phyloP scores from a whole-genome alignment of 306 rosid species.

The Biancaea sappan region DNA sequence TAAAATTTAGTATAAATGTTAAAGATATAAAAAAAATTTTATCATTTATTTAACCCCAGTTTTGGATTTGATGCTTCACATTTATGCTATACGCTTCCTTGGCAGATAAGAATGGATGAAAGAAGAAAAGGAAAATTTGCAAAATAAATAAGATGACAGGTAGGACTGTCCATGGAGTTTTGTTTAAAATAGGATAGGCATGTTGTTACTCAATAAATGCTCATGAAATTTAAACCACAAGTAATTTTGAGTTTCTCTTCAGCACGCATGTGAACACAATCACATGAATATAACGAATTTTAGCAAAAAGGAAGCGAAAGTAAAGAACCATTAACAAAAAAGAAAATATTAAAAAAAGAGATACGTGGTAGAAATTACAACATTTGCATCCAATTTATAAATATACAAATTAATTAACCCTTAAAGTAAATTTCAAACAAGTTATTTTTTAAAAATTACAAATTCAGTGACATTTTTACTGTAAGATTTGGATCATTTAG shows the following conservation, averaged over 20 bases:
- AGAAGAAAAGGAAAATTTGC: not conserved
- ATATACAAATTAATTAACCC: not conserved
- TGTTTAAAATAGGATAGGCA: slow-evolving; percentile 11
- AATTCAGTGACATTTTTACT: too few species aligned
- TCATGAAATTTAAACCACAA: slow-evolving; percentile 19
- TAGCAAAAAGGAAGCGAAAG: slow-evolving; percentile 11
- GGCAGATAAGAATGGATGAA: not conserved
- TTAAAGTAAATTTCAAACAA: too few species aligned
- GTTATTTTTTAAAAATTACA: too few species aligned
- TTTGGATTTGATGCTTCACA: not conserved
- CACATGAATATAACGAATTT: not conserved
- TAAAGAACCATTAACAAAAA: not conserved
- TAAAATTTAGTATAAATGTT: too few species aligned
- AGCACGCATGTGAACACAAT: slow-evolving; percentile 13
- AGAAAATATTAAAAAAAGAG: not conserved
- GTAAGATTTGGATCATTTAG: too few species aligned
- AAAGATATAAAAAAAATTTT: too few species aligned
- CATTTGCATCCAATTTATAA: not conserved
- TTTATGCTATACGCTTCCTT: not conserved
- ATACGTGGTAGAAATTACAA: not conserved
- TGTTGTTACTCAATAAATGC: not conserved
- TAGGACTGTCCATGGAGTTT: not conserved
- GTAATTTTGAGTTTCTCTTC: not conserved
- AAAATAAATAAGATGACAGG: not conserved
- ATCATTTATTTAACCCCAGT: not conserved